phyloP scores from a whole-genome alignment of 768 basidiomycete genomes.

The Termitomyces sp. region DNA sequence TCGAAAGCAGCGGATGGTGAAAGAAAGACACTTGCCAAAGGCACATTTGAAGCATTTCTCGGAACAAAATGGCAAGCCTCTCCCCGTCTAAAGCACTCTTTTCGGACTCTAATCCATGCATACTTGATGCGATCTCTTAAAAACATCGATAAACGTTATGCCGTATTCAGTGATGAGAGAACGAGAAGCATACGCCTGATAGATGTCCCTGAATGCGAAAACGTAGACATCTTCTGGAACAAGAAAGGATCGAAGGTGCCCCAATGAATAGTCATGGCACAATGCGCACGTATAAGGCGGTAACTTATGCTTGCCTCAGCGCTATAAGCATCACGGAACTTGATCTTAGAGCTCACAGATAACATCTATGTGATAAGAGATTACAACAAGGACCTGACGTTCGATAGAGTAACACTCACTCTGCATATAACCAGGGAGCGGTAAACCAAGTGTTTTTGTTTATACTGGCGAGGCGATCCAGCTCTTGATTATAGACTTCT shows the following conservation, averaged over 20 bases:
- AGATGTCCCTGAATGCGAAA: constrained; percentile 70
- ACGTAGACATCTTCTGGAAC: constrained; percentile 73
- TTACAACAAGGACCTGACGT: not conserved
- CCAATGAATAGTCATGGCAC: constrained; percentile 68
- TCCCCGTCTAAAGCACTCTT: constrained; percentile 43
- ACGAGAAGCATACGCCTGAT: constrained; percentile 58
- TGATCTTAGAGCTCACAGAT: constrained; percentile 44
- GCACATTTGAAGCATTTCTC: constrained; percentile 88
- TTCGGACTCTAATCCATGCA: constrained; percentile 58
- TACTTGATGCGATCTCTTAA: constrained; percentile 67
- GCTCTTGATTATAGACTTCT: constrained; percentile 72
- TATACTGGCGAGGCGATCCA: constrained; percentile 42
- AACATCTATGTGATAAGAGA: constrained; percentile 44
- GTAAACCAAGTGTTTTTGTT: constrained; percentile 79
- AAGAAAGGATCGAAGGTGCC: constrained; percentile 78
- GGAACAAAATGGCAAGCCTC: constrained; percentile 62
- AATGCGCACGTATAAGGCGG: constrained; percentile 72
- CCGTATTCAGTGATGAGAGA: not conserved
- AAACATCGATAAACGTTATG: not conserved
- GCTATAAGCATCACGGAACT: not conserved
- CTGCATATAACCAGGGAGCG: constrained; percentile 94
- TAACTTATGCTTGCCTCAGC: constrained; percentile 46
- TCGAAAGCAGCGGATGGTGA: not conserved
- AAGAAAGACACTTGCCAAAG: constrained; percentile 49
- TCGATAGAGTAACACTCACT: constrained; percentile 45